These are phyloP conservation scores for Chytriomyces sp. DNA, from an alignment of 192 early-diverging fungal species.

Conservation along the genomic window DNA sequence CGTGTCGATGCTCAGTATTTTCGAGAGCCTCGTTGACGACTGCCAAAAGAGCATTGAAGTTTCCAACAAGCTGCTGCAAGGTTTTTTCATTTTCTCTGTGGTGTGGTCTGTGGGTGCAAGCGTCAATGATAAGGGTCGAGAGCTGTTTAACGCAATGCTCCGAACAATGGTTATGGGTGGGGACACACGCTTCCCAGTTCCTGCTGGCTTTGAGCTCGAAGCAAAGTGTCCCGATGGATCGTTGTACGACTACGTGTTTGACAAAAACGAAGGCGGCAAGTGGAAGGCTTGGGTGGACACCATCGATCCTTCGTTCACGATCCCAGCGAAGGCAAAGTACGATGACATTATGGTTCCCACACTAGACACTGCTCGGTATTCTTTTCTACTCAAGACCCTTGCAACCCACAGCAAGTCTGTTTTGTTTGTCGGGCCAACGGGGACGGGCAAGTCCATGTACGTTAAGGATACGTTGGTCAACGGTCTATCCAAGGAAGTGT, in stretches of 20 bases:
- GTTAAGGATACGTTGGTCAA: conserved; percentile 61
- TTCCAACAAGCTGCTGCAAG: conserved; percentile 48
- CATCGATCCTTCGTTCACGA: conserved; percentile 48
- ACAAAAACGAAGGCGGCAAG: conserved; percentile 43
- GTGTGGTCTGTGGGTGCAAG: conserved; percentile 62
- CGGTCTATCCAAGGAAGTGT: conserved; percentile 52
- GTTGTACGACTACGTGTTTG: conserved; percentile 61
- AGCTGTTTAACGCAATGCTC: conserved; percentile 51
- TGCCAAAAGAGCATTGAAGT: conserved; percentile 33
- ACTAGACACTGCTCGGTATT: conserved; percentile 62
- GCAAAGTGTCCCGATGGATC: conserved; percentile 53
- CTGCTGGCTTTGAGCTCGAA: conserved; percentile 46
- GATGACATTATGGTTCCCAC: conserved; percentile 67
- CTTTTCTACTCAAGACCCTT: conserved; percentile 56
- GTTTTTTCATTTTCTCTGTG: conserved; percentile 55
- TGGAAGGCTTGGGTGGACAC: conserved; percentile 62
- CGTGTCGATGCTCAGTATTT: conserved; percentile 57
- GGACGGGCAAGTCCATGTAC: conserved; percentile 70
- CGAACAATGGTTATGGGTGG: conserved; percentile 32
- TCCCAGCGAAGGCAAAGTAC: conserved; percentile 62
- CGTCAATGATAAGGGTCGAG: conserved; percentile 53
- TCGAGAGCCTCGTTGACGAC: conserved; percentile 59
- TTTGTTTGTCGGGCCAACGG: conserved; percentile 64
- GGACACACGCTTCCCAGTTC: conserved; percentile 31
- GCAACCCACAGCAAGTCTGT: conserved; percentile 57